Base-by-base conservation (phyloP, 176 grass and related monocot genomes). In the Hordeum marinum region DNA sequence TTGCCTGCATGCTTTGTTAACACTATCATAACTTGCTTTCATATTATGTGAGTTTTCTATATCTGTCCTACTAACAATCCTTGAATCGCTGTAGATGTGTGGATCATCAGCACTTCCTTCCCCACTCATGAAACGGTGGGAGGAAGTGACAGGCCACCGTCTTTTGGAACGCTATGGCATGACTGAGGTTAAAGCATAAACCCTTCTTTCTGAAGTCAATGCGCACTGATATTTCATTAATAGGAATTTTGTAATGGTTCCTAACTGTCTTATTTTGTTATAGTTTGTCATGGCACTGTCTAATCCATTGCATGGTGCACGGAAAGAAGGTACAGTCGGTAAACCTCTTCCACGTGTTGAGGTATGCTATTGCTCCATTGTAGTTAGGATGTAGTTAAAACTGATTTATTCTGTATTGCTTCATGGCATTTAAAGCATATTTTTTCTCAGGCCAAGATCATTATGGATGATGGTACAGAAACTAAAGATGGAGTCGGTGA, bases 231-330 rank as follows among this genome's bases (percentile, higher is more conserved):
- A 26, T 75, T 60, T 42, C 52, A 72, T 29, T 9, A 84, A 18
- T 66, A 83, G 12, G 26, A 81, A 11, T 45, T 69, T 77, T 34
- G 42, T 57, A 32, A 73, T 85, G 61, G 55, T 68, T 75, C 24
- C 45, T 82, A 60, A 83, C 64, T 24, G 34, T 72, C 32, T 90
- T 80, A 20, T 80, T 54, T 20, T 82, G 84, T 83, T 80, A 65
- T 81, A 98, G 96, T 98, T 98, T 88, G 91, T 98, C 85, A 98
- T 98, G 96, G 93, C 93, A 70, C 40, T 98, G 77, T 90, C 96
- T 57, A 98, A 98, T 87, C 96, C 91, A 43, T 92, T 95, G 90
- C 86, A 95, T 92, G 91, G 96, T 45, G 40, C 15, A 7, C 85
- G 93, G 41, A 98, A 98, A 90, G 93, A 76, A 80, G 89, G 89